Evolutionary conservation across 257 asterid genomes (phyloP), one percentile per base, ranked within the genome.

Genomic region (Nicotiana benthamiana): DNA sequence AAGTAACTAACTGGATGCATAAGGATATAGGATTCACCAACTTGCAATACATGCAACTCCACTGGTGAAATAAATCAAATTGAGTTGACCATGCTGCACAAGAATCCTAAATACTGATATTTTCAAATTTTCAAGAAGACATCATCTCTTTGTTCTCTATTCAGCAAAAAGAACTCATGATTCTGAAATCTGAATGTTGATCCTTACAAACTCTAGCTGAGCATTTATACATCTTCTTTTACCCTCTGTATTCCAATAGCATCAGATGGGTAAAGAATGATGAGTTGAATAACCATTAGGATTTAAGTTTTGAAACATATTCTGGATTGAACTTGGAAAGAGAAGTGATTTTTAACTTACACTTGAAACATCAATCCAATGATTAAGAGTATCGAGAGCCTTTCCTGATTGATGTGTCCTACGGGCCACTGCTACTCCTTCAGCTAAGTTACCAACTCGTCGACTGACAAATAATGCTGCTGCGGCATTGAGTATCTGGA

Each of bases 391-490:
- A 78, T 79, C 51, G 76, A 87, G 63, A 74, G 88, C 91, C 84
- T 86, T 90, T 75, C 92, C 93, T 2, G 83, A 86, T 79, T 17
- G 81, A 74, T 90, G 93, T 51, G 89, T 85, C 62, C 72, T 75
- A 34, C 88, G 89, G 27, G 93, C 92, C 67, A 88, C 81, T 40
- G 63, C 81, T 80, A 90, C 67, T 64, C 93, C 93, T 34, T 88
- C 89, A 9, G 83, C 90, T 20, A 90, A 77, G 75, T 75, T 80
- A 52, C 46, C 1, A 30, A 87, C 92, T 52, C 27, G 54, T 75
- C 92, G 91, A 75, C 90, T 80, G 9, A 88, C 90, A 74, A 87
- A 64, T 84, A 90, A 82, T 13, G 92, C 89, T 51, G 91, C 92
- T 32, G 88, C 88, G 22, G 90, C 92, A 72, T 90, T 90, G 77